A percentile compares a stretch with the other conserved stretches of the same genome.
These are phyloP conservation scores for Puccinia hordei DNA, from an alignment of 1,284 basidiomycete species.

Conservation along the genomic window DNA sequence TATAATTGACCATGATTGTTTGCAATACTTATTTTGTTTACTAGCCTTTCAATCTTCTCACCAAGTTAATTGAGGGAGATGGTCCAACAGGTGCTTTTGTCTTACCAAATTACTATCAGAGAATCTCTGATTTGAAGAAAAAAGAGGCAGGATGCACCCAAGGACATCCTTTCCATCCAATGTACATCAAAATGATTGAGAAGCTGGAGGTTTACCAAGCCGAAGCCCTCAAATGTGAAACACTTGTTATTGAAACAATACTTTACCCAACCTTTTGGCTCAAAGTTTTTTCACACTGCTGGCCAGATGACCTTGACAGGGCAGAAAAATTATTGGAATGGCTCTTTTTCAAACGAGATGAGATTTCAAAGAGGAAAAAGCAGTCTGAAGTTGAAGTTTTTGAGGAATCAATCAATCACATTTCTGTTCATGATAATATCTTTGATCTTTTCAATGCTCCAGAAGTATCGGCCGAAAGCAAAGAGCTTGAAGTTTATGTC, in stretches of 20 bases:
- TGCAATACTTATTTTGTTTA: background rate
- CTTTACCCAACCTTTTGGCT: slow-evolving; percentile 7
- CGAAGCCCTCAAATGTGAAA: slow-evolving; percentile 1
- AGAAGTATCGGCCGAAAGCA: background rate
- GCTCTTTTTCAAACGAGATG: background rate
- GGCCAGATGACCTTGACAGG: background rate
- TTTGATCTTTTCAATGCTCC: background rate
- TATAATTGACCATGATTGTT: background rate
- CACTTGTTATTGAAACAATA: background rate
- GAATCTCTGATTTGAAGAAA: background rate
- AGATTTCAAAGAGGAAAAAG: background rate
- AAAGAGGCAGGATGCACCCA: background rate
- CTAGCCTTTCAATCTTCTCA: slow-evolving; percentile 6
- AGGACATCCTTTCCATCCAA: background rate
- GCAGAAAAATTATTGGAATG: background rate
- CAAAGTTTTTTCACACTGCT: slow-evolving; percentile 15
- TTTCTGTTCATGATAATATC: slow-evolving; percentile 10
- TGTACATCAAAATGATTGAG: slow-evolving; percentile 2
- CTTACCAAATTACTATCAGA: background rate
- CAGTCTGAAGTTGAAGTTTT: background rate
- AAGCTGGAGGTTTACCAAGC: background rate
- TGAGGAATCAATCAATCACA: background rate
- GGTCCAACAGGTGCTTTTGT: slow-evolving; percentile 20
- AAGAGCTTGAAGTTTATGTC: slow-evolving; percentile 1
- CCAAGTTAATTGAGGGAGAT: slow-evolving; percentile 16